Percentiles rank a stretch among this genome's conserved stretches.
Conservation (phyloP, 805 yeast genomes). For the Nakazawaea holstii region DNA sequence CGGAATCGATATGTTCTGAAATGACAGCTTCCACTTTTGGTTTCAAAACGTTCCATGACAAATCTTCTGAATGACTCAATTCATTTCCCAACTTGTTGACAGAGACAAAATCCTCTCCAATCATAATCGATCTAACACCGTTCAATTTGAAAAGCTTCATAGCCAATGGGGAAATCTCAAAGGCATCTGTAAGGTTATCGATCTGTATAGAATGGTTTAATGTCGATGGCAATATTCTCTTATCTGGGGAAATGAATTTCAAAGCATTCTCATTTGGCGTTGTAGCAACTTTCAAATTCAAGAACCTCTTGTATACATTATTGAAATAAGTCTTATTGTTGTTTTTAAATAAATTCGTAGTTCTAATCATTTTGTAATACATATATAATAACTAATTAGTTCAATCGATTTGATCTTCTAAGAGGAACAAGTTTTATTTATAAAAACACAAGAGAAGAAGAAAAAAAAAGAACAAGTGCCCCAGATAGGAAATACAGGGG, state of each 20-base stretch:
- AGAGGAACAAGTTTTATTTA: too few relatives aligned
- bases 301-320: constrained; percentile 14
- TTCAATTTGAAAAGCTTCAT: constrained; percentile 49
- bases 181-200: constrained; percentile 47
- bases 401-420: too few relatives aligned
- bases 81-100: constrained; percentile 48
- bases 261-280: constrained; percentile 78
- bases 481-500: constrained; percentile 3
- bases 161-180: constrained; percentile 59
- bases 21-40: constrained; percentile 22
- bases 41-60: constrained; percentile 24
- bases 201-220: constrained; percentile 44
- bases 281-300: constrained; percentile 35
- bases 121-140: constrained; percentile 67
- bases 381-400: too few relatives aligned
- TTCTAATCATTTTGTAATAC: neutral
- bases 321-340: neutral
- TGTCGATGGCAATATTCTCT: constrained; percentile 39
- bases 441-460: neutral
- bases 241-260: constrained; percentile 51
- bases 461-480: neutral
- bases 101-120: constrained; percentile 71
- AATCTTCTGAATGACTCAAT: constrained; percentile 24
- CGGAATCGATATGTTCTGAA: constrained; percentile 19
- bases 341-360: neutral